Conservation (phyloP, 192 early-diverging fungal genomes). For the Neocallimastix lanati region DNA sequence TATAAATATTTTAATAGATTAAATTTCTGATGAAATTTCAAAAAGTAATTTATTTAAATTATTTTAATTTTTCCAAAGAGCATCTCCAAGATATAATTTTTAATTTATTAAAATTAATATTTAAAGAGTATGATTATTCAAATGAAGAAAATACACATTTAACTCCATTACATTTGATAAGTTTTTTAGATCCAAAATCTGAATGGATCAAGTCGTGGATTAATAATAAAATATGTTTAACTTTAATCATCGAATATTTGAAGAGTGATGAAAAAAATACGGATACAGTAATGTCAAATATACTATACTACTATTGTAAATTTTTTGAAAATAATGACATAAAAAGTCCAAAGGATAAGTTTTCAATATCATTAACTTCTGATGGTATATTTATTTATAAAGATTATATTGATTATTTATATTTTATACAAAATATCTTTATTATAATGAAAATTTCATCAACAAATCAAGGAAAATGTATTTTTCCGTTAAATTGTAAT, state of each 20-base stretch:
- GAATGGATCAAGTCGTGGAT: background rate
- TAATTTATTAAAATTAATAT: background rate
- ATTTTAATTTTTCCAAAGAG: background rate
- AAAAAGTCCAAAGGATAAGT: too few relatives aligned
- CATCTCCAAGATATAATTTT: background rate
- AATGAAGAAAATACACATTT: background rate
- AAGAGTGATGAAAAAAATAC: background rate
- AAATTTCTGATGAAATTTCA: background rate
- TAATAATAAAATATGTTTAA: background rate
- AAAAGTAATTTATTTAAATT: background rate
- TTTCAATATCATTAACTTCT: too few relatives aligned
- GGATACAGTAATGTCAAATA: background rate
- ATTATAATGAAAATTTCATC: too few relatives aligned
- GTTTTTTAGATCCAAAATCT: background rate
- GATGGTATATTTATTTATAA: too few relatives aligned
- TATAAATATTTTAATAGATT: background rate
- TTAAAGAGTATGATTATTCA: background rate
- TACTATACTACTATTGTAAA: background rate
- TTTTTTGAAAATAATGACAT: background rate
- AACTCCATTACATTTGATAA: background rate
- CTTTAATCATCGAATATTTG: background rate
- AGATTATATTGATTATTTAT: too few relatives aligned
- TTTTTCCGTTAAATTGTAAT: too few relatives aligned
- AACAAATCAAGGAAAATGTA: too few relatives aligned
- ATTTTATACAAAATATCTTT: too few relatives aligned